Evolutionary conservation across 1,284 basidiomycete genomes (phyloP), one percentile per base, ranked within the genome.

Genomic region (Grifola frondosa): DNA sequence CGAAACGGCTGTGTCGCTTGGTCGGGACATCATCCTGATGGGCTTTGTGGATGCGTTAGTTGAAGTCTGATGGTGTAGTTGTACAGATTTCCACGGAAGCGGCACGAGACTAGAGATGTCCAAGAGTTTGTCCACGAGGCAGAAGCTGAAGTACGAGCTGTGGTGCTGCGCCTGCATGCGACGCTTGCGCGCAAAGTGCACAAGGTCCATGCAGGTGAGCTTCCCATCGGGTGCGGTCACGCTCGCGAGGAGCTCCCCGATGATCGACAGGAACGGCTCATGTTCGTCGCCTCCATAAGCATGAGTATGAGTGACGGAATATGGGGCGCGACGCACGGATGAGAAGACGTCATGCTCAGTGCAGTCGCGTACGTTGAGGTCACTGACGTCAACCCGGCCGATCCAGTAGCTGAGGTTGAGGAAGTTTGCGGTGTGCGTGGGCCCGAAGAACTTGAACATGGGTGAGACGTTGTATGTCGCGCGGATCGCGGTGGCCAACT

Each of bases 341-440:
- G 20, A 90, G 3, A 84, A 88, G 0, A 69, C 86, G 51, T 89
- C 87, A 52, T 89, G 87, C 54, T 89, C 87, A 45, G 88, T 89
- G 9, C 80, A 80, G 50, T 88, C 88, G 60, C 89, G 87, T 21
- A 82, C 60, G 54, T 75, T 72, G 28, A 89, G 67, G 37, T 88
- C 85, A 10, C 66, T 62, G 17, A 89, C 67, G 56, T 88, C 75
- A 49, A 86, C 78, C 4, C 66, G 76, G 44, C 80, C 86, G 30
- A 66, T 70, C 42, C 53, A 58, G 54, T 85, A 87, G 32, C 66
- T 69, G 51, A 73, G 77, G 6, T 71, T 68, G 44, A 89, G 59
- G 62, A 82, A 69, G 13, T 68, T 58, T 3, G 87, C 83, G 1
- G 77, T 72, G 56, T 68, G 77, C 42, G 77, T 75, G 2, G 81